A percentile compares a stretch with the other conserved stretches of the same genome.
These are phyloP conservation scores for Fusarium sp. DNA, from an alignment of 2,329 filamentous ascomycete species.

Conservation along the genomic window DNA sequence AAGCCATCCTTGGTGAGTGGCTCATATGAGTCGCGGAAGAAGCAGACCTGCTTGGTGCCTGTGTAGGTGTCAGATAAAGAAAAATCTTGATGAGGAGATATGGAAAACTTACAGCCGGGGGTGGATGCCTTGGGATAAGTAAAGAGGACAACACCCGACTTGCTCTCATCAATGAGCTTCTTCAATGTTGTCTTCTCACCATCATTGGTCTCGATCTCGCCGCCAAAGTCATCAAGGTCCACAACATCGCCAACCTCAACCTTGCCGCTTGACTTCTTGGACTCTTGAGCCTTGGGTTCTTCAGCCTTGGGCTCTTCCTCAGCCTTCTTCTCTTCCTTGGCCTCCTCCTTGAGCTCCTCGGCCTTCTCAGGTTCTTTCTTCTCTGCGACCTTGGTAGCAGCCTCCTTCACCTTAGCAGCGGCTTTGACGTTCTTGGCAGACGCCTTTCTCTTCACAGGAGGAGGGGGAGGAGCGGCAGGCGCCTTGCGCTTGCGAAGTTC, in stretches of 20 bases:
- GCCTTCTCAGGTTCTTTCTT: slow-evolving; percentile 54
- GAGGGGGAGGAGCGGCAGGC: slow-evolving; percentile 61
- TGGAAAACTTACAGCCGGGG: slow-evolving; percentile 81
- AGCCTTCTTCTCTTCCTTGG: slow-evolving; percentile 31
- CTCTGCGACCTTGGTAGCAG: slow-evolving; percentile 50
- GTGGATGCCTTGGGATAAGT: slow-evolving; percentile 97
- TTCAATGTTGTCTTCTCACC: slow-evolving; percentile 84
- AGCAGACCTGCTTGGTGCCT: slow-evolving; percentile 94
- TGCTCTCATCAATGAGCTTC: slow-evolving; percentile 84
- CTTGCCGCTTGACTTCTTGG: slow-evolving; percentile 50
- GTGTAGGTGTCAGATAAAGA: slow-evolving; percentile 23
- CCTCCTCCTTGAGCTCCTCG: slow-evolving; percentile 47
- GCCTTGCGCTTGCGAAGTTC: slow-evolving; percentile 74
- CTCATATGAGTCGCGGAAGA: slow-evolving; percentile 89
- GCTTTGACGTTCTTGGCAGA: slow-evolving; percentile 32
- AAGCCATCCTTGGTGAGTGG: slow-evolving; percentile 83
- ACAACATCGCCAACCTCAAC: slow-evolving; percentile 68
- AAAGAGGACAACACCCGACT: slow-evolving; percentile 89
- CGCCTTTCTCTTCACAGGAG: slow-evolving; percentile 56
- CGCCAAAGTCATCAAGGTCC: slow-evolving; percentile 71
- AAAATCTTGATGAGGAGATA: neutral
- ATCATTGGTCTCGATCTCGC: slow-evolving; percentile 86
- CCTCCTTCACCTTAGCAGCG: slow-evolving; percentile 50
- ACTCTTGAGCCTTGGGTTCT: slow-evolving; percentile 56
- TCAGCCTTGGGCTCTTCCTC: slow-evolving; percentile 40